Evolutionary conservation across 2,329 filamentous ascomycete genomes (phyloP), one percentile per base, ranked within the genome.

Genomic region (Truncatella angustata): DNA sequence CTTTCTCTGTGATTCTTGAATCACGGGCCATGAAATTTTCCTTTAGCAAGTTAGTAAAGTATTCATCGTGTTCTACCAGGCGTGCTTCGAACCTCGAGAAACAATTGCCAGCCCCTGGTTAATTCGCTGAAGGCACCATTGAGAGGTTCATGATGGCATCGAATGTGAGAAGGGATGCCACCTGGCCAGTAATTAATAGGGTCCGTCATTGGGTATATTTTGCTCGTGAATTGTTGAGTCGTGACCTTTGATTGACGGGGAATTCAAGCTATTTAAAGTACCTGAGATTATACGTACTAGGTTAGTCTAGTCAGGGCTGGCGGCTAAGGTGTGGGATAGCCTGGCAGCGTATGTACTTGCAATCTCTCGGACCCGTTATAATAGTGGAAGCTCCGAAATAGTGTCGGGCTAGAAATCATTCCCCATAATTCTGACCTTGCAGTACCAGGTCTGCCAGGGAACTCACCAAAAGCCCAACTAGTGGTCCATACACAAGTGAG

Each of bases 171-270:
- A 9, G 47, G 47, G 18, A 49, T 49, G 36, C 47, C 47, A n/a
- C 47, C 47, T 6, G 47, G 47, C 47, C 47, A 49, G 24, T 40
- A 49, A 7, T 49, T 49, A 21, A 23, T 35, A 11, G 47, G 47
- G 11, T 49, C 47, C 14, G 47, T 26, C 47, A 49, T 49, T 2
- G 12, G 24, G 42, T 18, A 7, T 32, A 7, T 32, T 32, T 32
- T 32, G 7, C 14, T 32, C 28, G 28, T 32, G 28, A 32, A 32
- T 32, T 32, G 1, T 32, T 14, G 14, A 32, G 2, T 32, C 7
- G 7, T 14, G 14, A 14, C 7, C 7, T 2, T 2, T 7, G 28
- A 32, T 9, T 7, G 14, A 32, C 7, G 2, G 43, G 43, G 32
- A 4, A 11, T 26, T 16, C 43, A n/a, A n/a, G n/a, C n/a, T n/a